phyloP scores from a whole-genome alignment of 2,329 filamentous ascomycete species.

The Trichoderma sp. region DNA sequence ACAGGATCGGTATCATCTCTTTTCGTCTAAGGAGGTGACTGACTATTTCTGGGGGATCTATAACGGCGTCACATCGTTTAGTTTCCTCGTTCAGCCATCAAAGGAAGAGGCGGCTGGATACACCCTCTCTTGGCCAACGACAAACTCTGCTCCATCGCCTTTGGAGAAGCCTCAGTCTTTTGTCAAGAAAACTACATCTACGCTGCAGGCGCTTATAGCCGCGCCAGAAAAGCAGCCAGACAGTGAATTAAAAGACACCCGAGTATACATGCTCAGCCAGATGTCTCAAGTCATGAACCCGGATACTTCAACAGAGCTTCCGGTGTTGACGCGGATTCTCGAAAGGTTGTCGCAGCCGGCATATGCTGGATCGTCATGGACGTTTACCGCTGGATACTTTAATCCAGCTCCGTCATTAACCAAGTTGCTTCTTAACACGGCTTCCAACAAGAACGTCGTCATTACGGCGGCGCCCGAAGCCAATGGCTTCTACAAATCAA shows the following conservation, averaged over 20 bases:
- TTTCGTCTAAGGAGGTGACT: slow-evolving; percentile 75
- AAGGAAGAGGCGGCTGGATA: slow-evolving; percentile 56
- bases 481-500: slow-evolving; percentile 91
- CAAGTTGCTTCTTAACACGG: slow-evolving; percentile 73
- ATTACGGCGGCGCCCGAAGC: slow-evolving; percentile 91
- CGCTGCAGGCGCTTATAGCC: slow-evolving; percentile 67
- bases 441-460: slow-evolving; percentile 71
- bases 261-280: slow-evolving; percentile 84
- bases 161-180: slow-evolving; percentile 70
- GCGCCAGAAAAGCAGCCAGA: slow-evolving; percentile 20
- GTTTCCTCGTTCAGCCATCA: slow-evolving; percentile 74
- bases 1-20: slow-evolving; percentile 92
- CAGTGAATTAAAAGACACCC: slow-evolving; percentile 56
- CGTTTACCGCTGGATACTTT: slow-evolving; percentile 97
- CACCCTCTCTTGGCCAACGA: slow-evolving; percentile 69
- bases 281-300: slow-evolving; percentile 81
- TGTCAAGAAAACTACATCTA: slow-evolving; percentile 65
- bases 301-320: slow-evolving; percentile 85
- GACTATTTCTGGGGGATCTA: slow-evolving; percentile 83
- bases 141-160: slow-evolving; percentile 75
- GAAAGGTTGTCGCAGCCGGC: slow-evolving; percentile 63
- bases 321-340: slow-evolving; percentile 74
- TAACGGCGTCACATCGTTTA: slow-evolving; percentile 73
- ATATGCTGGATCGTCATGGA: slow-evolving; percentile 77
- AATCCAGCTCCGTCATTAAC: slow-evolving; percentile 89